A percentile compares a stretch with the other conserved stretches of the same genome.
These are phyloP conservation scores for Lasiodiplodia hormozganensis DNA, from an alignment of 2,329 filamentous ascomycete species.

Conservation along the genomic window DNA sequence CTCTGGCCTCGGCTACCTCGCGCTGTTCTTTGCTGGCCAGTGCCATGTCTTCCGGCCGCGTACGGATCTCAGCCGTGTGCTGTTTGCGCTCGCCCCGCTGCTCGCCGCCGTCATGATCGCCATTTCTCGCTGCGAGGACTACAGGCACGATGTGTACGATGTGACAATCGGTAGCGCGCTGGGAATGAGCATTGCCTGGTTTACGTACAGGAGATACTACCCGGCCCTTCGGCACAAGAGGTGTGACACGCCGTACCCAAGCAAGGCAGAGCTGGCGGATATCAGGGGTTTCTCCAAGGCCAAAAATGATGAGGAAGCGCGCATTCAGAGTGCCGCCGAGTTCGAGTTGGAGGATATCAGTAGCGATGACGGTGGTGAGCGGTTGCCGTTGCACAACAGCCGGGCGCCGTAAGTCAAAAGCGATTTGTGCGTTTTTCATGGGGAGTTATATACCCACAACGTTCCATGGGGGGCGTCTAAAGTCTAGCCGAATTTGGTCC, in stretches of 20 bases:
- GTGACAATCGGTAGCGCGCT: slow-evolving; percentile 63
- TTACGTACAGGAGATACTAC: slow-evolving; percentile 68
- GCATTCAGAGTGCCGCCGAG: slow-evolving; percentile 39
- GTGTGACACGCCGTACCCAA: slow-evolving; percentile 61
- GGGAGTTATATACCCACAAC: background rate
- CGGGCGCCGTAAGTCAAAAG: background rate
- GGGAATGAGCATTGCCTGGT: slow-evolving; percentile 62
- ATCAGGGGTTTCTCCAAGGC: slow-evolving; percentile 46
- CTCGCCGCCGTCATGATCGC: slow-evolving; percentile 66
- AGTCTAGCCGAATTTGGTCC: background rate
- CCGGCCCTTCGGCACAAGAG: slow-evolving; percentile 57
- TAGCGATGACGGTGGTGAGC: slow-evolving; percentile 31
- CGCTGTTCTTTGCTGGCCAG: slow-evolving; percentile 73
- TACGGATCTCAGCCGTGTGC: slow-evolving; percentile 62
- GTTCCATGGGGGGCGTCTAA: background rate
- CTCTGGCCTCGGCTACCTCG: slow-evolving; percentile 76
- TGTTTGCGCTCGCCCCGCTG: slow-evolving; percentile 63
- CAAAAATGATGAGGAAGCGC: slow-evolving; percentile 54
- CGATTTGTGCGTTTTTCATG: background rate
- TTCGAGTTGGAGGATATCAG: slow-evolving; percentile 45
- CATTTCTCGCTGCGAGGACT: slow-evolving; percentile 68
- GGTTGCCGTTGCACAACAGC: slow-evolving; percentile 27
- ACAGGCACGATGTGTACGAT: slow-evolving; percentile 69
- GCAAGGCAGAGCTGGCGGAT: slow-evolving; percentile 42
- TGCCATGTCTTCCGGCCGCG: slow-evolving; percentile 65